Conservation (phyloP, 495 filamentous ascomycete species). For the Astrothelium macrocarpum region DNA sequence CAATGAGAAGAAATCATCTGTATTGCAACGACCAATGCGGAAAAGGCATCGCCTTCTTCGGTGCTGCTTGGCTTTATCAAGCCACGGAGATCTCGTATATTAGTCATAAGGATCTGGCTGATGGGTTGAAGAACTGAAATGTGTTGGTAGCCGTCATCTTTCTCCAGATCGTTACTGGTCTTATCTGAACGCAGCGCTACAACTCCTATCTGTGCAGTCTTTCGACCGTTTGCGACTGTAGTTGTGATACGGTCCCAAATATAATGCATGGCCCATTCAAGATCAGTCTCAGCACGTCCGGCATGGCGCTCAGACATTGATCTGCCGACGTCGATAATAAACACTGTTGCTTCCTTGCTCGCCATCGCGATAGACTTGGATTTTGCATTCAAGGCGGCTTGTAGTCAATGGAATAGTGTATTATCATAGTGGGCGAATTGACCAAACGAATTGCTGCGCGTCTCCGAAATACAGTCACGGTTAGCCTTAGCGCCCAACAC, state of each 20-base stretch:
- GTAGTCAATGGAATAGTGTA: neutral
- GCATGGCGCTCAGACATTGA: slow-evolving; percentile 70
- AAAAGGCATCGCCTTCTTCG: slow-evolving; percentile 72
- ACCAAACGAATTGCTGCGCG: neutral
- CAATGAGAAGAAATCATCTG: slow-evolving; percentile 74
- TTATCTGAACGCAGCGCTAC: slow-evolving; percentile 72
- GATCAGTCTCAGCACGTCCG: slow-evolving; percentile 69
- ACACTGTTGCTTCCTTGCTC: slow-evolving; percentile 87
- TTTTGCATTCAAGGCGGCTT: neutral
- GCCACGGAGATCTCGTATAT: slow-evolving; percentile 53
- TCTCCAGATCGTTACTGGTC: slow-evolving; percentile 57
- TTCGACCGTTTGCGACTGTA: slow-evolving; percentile 72
- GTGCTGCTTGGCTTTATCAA: slow-evolving; percentile 56
- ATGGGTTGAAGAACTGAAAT: slow-evolving; percentile 67
- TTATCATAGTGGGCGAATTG: neutral
- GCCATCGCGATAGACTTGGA: slow-evolving; percentile 50
- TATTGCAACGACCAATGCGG: slow-evolving; percentile 74
- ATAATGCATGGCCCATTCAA: slow-evolving; percentile 86
- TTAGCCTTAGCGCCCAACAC: neutral
- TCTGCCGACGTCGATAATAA: slow-evolving; percentile 74
- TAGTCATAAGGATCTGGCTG: slow-evolving; percentile 63
- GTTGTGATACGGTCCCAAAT: slow-evolving; percentile 92
- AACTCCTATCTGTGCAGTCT: slow-evolving; percentile 70
- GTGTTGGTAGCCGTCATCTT: slow-evolving; percentile 59
- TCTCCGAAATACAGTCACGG: neutral